Evolutionary conservation across 1,284 basidiomycete species (phyloP).

Genomic region (Sanghuangporus weigelae): DNA sequence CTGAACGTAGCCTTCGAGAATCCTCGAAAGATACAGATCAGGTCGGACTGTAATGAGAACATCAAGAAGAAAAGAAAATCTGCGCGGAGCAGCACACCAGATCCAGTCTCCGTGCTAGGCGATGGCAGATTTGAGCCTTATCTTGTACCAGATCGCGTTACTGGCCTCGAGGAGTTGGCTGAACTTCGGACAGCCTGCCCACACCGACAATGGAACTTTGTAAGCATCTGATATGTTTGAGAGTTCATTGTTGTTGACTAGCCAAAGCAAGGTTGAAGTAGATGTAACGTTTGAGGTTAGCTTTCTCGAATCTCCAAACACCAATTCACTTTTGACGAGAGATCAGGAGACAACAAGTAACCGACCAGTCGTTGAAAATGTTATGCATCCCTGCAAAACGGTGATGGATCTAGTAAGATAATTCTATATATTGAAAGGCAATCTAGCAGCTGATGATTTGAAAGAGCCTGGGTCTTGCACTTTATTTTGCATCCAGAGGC

Average conservation of each 20-base stretch:
- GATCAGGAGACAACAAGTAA: constrained; percentile 59
- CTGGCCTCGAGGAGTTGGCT: constrained; percentile 70
- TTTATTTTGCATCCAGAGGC: constrained; percentile 90
- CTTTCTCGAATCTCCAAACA: constrained; percentile 14
- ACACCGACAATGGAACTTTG: constrained; percentile 83
- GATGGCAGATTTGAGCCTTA: constrained; percentile 33
- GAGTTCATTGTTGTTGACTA: not conserved
- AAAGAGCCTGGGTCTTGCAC: constrained; percentile 84
- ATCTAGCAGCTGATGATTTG: not conserved
- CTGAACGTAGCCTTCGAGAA: constrained; percentile 97
- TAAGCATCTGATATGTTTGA: constrained; percentile 32
- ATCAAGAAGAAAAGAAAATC: constrained; percentile 36
- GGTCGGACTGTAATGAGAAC: constrained; percentile 36
- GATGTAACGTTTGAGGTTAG: constrained; percentile 78
- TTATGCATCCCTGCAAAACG: constrained; percentile 80
- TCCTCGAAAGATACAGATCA: constrained; percentile 59
- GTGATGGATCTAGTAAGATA: constrained; percentile 86
- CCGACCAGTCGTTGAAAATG: constrained; percentile 53
- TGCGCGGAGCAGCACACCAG: constrained; percentile 8
- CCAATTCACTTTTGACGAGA: not conserved
- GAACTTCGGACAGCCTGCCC: constrained; percentile 75
- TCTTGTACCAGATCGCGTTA: constrained; percentile 83
- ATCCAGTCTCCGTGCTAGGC: constrained; percentile 15
- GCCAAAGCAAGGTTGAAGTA: constrained; percentile 60
- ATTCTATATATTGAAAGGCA: constrained; percentile 1